Conservation (phyloP, 1,284 basidiomycete species). For the Cryptococcus sp. region DNA sequence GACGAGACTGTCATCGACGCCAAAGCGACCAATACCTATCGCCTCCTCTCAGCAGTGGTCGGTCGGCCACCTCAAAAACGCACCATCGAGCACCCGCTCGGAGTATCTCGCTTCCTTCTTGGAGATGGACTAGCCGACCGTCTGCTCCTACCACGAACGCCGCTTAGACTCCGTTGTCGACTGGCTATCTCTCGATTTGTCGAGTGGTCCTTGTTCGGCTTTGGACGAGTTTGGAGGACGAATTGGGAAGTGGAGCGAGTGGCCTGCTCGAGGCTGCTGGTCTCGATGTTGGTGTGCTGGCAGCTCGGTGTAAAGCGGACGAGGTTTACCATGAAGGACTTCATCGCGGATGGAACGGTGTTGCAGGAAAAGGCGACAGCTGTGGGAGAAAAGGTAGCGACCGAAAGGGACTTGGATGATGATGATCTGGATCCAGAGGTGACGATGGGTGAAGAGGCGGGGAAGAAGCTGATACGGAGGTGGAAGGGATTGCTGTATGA, state of each 20-base stretch:
- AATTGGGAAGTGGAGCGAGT: slow-evolving; percentile 23
- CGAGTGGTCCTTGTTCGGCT: slow-evolving; percentile 7
- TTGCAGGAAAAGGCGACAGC: too few relatives aligned
- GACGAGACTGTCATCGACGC: slow-evolving; percentile 6
- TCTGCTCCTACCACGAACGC: slow-evolving; percentile 12
- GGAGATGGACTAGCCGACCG: slow-evolving; percentile 19
- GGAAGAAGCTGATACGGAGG: slow-evolving; percentile 13
- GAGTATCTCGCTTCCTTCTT: slow-evolving; percentile 16
- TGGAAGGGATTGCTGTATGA: slow-evolving; percentile 20
- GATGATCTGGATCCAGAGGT: slow-evolving; percentile 22
- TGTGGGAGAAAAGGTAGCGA: background rate
- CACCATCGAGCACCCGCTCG: slow-evolving; percentile 13
- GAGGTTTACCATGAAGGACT: slow-evolving; percentile 21
- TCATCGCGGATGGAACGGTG: background rate
- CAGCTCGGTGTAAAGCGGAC: slow-evolving; percentile 19
- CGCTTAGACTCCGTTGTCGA: background rate
- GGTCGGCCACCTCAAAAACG: slow-evolving; percentile 13
- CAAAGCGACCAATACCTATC: slow-evolving; percentile 16
- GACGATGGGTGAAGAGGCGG: slow-evolving; percentile 17
- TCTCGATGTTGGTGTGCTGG: slow-evolving; percentile 24
- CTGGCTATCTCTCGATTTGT: slow-evolving; percentile 2
- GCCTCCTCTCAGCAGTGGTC: slow-evolving; percentile 13
- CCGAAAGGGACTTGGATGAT: slow-evolving; percentile 12
- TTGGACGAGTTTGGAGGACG: slow-evolving; percentile 9
- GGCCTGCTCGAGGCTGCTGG: slow-evolving; percentile 10